Percentiles rank a stretch among this genome's conserved stretches.
Conservation (phyloP, 2,329 filamentous ascomycete genomes). For the Colletotrichum melonis region DNA sequence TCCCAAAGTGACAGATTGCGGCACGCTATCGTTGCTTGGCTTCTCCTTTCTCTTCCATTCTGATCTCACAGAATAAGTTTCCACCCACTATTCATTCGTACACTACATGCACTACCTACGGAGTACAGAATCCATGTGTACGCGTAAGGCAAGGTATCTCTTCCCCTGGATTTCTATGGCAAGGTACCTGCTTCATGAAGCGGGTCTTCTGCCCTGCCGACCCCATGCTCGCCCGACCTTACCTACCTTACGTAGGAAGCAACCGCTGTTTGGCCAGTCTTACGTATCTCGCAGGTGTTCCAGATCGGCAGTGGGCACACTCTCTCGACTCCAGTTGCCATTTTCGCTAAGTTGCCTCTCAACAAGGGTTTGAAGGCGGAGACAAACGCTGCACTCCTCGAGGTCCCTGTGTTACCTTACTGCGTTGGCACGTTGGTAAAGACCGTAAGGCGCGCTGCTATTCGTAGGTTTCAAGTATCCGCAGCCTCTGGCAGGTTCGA, state of each 20-base stretch:
- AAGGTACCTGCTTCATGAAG: background rate
- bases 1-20: background rate
- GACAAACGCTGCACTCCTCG: background rate
- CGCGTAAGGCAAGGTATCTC: conserved; percentile 19
- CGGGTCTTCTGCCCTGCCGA: conserved; percentile 7
- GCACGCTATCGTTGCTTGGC: conserved; percentile 15
- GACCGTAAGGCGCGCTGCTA: background rate
- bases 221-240: background rate
- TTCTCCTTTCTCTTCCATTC: background rate
- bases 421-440: too few species aligned
- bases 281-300: conserved; percentile 8
- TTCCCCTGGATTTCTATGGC: background rate
- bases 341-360: background rate
- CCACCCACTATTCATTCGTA: background rate
- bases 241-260: conserved; percentile 1
- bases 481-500: background rate
- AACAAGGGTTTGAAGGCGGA: conserved; percentile 2
- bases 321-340: conserved; percentile 20
- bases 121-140: too few species aligned
- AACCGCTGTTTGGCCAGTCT: background rate
- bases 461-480: background rate
- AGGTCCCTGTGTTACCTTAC: background rate
- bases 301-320: conserved; percentile 22
- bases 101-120: too few species aligned
- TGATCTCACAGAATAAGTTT: background rate